Conservation (phyloP, 75 land plant species). For the Picea glauca region DNA sequence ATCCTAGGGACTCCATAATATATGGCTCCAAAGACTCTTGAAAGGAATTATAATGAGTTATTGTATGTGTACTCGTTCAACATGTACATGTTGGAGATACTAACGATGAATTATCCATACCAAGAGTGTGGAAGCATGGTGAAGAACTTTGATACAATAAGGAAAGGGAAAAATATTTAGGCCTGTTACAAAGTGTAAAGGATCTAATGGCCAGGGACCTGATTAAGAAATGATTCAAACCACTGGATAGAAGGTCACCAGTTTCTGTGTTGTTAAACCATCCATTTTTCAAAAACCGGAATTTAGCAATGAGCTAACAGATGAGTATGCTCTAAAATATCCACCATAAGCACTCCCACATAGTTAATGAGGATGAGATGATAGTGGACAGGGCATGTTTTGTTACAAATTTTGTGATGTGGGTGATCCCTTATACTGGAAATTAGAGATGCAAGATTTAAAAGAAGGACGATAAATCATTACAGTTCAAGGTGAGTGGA, state of each 20-base stretch:
- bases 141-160: slow-evolving; percentile 83
- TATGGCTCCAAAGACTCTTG: slow-evolving; percentile 89
- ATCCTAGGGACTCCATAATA: slow-evolving; percentile 78
- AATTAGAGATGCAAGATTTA: no score
- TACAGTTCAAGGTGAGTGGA: no score
- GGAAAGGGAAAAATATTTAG: slow-evolving; percentile 52
- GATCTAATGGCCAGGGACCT: slow-evolving; percentile 49
- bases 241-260: slow-evolving; percentile 39
- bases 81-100: slow-evolving; percentile 90
- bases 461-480: no score
- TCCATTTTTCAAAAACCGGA: slow-evolving; percentile 32
- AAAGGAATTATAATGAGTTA: slow-evolving; percentile 82
- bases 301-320: no score
- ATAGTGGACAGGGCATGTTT: no score
- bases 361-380: no score
- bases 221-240: slow-evolving; percentile 45
- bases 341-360: no score
- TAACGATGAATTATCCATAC: slow-evolving; percentile 81
- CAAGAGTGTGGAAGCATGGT: slow-evolving; percentile 79
- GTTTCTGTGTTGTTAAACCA: slow-evolving; percentile 53
- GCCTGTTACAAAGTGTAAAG: slow-evolving; percentile 43
- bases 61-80: slow-evolving; percentile 89
- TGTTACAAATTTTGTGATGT: no score
- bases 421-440: no score
- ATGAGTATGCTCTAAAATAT: no score